Conservation (phyloP, 2,329 filamentous ascomycete genomes). For the Exophiala dermatitidis region DNA sequence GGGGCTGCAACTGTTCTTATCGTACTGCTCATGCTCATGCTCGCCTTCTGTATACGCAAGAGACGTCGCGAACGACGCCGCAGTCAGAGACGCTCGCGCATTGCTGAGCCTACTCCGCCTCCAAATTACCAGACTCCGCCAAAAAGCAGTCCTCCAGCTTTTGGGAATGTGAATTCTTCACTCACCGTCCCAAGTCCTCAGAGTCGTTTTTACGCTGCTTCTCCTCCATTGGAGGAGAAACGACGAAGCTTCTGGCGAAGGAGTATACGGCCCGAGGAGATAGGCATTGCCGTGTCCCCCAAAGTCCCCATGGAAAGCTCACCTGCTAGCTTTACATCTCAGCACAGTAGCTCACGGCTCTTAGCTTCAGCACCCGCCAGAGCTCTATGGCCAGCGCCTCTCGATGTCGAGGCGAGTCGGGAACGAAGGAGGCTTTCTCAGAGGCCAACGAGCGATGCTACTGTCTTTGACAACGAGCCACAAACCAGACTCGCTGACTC, state of each 20-base stretch:
- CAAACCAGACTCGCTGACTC: slow-evolving; percentile 2
- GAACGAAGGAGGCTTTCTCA: slow-evolving; percentile 15
- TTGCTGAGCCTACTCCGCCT: slow-evolving; percentile 34
- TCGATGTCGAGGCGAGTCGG: slow-evolving; percentile 22
- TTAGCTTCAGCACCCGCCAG: slow-evolving; percentile 33
- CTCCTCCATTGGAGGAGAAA: slow-evolving; percentile 19
- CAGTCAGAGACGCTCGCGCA: slow-evolving; percentile 34
- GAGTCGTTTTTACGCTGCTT: slow-evolving; percentile 21
- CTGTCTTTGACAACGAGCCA: slow-evolving; percentile 36
- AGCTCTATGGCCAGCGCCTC: slow-evolving; percentile 35
- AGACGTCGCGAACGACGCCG: slow-evolving; percentile 23
- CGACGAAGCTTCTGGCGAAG: slow-evolving; percentile 29
- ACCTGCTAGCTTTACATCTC: slow-evolving; percentile 31
- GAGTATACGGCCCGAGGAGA: slow-evolving; percentile 28
- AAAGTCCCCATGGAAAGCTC: slow-evolving; percentile 29
- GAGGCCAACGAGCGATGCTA: slow-evolving; percentile 29
- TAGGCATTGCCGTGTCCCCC: slow-evolving; percentile 31
- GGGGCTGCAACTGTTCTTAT: slow-evolving; percentile 45
- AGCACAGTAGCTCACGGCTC: slow-evolving; percentile 35
- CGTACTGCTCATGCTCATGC: slow-evolving; percentile 39
- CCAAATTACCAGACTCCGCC: slow-evolving; percentile 13
- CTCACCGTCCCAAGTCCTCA: slow-evolving; percentile 4
- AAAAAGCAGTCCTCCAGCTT: slow-evolving; percentile 16
- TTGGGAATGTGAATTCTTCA: slow-evolving; percentile 4
- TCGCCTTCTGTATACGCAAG: slow-evolving; percentile 33